A percentile compares a stretch with the other conserved stretches of the same genome.
These are phyloP conservation scores for Corylus avellana DNA, from an alignment of 306 rosid species.

Conservation along the genomic window DNA sequence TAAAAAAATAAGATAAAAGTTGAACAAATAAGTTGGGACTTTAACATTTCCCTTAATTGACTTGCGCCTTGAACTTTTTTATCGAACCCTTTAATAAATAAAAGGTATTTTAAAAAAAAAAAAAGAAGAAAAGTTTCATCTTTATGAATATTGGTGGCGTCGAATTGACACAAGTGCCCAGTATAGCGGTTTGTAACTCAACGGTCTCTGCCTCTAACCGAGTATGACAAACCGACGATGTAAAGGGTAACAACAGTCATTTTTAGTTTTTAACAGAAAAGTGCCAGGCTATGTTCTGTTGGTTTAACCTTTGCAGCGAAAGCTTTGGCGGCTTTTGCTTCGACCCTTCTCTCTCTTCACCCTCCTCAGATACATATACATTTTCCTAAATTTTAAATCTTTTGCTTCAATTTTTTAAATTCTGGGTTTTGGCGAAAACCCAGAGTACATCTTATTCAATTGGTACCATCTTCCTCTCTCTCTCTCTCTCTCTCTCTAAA, in stretches of 20 bases:
- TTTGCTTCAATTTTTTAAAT: not conserved
- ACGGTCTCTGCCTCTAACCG: no score
- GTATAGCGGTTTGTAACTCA: not conserved
- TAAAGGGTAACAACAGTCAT: constrained; percentile 31
- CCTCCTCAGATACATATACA: not conserved
- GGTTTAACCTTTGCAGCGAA: constrained; percentile 7
- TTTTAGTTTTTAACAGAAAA: constrained; percentile 14
- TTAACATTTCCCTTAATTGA: no score
- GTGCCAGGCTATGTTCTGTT: not conserved
- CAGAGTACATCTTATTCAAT: not conserved
- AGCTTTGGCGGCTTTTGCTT: constrained; percentile 37
- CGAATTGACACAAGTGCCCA: constrained; percentile 20
- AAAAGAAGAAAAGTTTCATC: no score
- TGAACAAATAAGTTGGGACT: no score
- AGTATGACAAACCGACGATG: not conserved
- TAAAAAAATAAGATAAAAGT: no score
- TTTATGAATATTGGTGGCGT: no score
- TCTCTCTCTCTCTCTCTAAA: constrained; percentile 8
- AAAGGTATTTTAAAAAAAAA: no score
- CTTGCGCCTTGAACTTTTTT: no score
- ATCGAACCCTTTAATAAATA: no score
- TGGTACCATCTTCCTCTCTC: not conserved
- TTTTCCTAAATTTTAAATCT: not conserved
- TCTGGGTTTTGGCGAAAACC: constrained; percentile 26
- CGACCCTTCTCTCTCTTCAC: not conserved